Conservation (phyloP, 2,329 filamentous ascomycete genomes). For the Coleophoma eucalyptorum region DNA sequence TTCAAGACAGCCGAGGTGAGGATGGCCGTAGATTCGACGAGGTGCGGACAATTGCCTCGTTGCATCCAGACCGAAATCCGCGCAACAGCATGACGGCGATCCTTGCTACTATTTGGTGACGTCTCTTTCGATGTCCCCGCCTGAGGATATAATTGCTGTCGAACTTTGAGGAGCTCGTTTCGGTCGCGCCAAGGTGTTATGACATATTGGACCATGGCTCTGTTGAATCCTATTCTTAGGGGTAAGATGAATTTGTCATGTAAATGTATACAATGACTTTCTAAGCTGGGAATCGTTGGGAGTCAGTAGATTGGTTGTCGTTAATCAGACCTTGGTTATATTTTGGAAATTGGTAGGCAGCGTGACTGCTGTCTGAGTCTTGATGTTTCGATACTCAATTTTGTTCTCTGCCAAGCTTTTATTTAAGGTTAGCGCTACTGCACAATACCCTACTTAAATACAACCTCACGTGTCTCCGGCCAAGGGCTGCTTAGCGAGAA, state of each 20-base stretch:
- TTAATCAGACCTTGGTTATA: no score
- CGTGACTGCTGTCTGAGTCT: no score
- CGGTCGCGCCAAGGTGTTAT: conserved; percentile 71
- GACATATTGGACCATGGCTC: conserved; percentile 63
- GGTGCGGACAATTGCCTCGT: conserved; percentile 70
- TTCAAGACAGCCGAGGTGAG: conserved; percentile 66
- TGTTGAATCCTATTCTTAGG: no score
- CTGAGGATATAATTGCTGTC: conserved; percentile 57
- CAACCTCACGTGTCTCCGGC: background rate
- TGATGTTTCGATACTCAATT: no score
- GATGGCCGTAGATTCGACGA: conserved; percentile 75
- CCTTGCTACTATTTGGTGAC: conserved; percentile 12
- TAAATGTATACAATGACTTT: background rate
- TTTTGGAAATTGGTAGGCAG: no score
- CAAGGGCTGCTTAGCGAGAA: no score
- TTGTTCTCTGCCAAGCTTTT: conserved; percentile 11
- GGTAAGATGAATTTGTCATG: background rate
- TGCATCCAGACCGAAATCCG: conserved; percentile 67
- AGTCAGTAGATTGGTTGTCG: no score
- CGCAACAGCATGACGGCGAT: conserved; percentile 47
- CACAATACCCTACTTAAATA: conserved; percentile 2
- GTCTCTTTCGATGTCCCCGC: conserved; percentile 4
- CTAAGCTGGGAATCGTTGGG: no score
- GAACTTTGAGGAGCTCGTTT: conserved; percentile 61
- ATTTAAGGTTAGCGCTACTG: background rate